Evolutionary conservation across 306 rosid species (phyloP).

Genomic region (Rubus parviflorus): DNA sequence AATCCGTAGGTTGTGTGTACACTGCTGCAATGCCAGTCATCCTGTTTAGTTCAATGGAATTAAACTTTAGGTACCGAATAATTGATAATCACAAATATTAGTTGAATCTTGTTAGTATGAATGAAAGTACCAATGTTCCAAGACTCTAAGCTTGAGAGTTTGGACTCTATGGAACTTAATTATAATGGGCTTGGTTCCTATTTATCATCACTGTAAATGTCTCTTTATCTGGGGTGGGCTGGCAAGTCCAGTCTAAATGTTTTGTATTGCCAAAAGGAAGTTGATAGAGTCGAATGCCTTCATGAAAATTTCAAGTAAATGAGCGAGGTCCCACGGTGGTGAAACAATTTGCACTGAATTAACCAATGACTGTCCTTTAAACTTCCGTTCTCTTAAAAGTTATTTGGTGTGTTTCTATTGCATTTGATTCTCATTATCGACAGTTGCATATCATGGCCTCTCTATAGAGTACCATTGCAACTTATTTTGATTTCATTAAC

Average conservation of each 20-base stretch:
- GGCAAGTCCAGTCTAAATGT: neutral
- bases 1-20: neutral
- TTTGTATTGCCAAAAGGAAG: neutral
- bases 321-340: neutral
- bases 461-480: neutral
- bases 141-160: neutral
- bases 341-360: neutral
- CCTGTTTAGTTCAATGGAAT: neutral
- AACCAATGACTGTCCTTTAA: neutral
- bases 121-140: neutral
- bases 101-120: neutral
- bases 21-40: neutral
- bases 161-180: slow-evolving; percentile 14
- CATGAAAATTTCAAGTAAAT: neutral
- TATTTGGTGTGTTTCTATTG: neutral
- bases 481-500: neutral
- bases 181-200: slow-evolving; percentile 1
- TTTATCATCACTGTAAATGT: neutral
- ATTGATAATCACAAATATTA: neutral
- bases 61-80: neutral
- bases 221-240: neutral
- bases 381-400: neutral
- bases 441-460: neutral
- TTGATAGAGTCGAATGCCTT: neutral
- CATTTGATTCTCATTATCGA: neutral